phyloP scores from a whole-genome alignment of 768 basidiomycete species.

The Lepiota brunneoincarnata region DNA sequence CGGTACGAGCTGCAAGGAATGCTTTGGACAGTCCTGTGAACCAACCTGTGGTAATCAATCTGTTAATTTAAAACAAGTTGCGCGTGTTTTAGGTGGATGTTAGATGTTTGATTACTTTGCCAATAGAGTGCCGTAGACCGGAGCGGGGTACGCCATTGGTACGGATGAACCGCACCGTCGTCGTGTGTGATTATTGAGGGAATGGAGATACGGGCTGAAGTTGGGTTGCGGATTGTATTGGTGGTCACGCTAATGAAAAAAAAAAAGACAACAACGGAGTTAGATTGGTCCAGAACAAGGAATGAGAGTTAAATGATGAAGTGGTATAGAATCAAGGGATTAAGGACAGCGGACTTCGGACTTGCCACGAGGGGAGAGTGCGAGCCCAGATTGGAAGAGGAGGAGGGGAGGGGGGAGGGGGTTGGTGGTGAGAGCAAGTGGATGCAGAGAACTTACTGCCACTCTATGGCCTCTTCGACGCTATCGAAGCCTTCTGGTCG shows the following conservation, averaged over 20 bases:
- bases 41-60: conserved; percentile 62
- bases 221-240: conserved; percentile 75
- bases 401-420: not conserved
- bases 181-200: conserved; percentile 68
- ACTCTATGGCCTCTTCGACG: conserved; percentile 83
- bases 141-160: conserved; percentile 84
- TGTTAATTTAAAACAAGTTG: not conserved
- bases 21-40: conserved; percentile 77
- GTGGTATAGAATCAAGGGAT: not conserved
- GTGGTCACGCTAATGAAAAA: conserved; percentile 58
- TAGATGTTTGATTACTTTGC: conserved; percentile 54
- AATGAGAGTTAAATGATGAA: not conserved
- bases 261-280: not conserved
- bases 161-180: conserved; percentile 37
- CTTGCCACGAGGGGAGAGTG: not conserved
- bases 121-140: conserved; percentile 86
- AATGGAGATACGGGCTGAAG: conserved; percentile 86
- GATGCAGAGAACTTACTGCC: conserved; percentile 72
- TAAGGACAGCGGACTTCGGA: not conserved
- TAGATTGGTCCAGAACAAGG: not conserved
- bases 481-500: conserved; percentile 85
- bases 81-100: not conserved
- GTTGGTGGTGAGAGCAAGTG: not conserved
- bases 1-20: conserved; percentile 77
- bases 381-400: not conserved